These are phyloP conservation scores for Clarireedia hainanense DNA, from an alignment of 2,329 filamentous ascomycete species.

Conservation along the genomic window DNA sequence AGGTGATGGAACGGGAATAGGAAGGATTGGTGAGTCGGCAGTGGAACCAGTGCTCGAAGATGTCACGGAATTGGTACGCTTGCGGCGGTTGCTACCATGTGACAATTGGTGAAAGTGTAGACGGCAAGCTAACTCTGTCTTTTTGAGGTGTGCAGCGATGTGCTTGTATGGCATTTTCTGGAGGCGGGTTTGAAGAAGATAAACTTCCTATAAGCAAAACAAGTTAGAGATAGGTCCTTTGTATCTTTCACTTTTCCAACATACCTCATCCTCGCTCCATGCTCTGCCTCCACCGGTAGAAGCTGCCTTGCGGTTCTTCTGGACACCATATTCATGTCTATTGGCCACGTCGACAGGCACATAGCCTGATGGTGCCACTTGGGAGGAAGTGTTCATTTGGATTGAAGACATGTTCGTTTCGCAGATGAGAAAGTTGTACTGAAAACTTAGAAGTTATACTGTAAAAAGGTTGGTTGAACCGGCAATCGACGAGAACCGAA, in stretches of 20 bases:
- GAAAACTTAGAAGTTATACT: conserved; percentile 11
- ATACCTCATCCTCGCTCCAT: conserved; percentile 81
- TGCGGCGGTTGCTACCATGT: conserved; percentile 73
- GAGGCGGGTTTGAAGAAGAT: conserved; percentile 73
- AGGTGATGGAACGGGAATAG: conserved; percentile 41
- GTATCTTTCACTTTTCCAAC: not conserved
- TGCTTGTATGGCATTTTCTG: conserved; percentile 91
- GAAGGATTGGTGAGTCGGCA: conserved; percentile 42
- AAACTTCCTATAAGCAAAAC: conserved; percentile 54
- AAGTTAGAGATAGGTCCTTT: not conserved
- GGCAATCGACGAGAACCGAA: conserved; percentile 28
- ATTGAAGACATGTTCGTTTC: conserved; percentile 28
- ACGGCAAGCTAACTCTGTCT: conserved; percentile 80
- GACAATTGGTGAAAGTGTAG: conserved; percentile 83
- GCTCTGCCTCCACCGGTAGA: conserved; percentile 70
- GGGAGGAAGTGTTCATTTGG: conserved; percentile 29
- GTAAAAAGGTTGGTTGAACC: conserved; percentile 24
- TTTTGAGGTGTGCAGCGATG: conserved; percentile 76
- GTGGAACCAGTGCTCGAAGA: conserved; percentile 50
- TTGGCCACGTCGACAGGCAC: conserved; percentile 43
- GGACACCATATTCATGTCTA: conserved; percentile 51
- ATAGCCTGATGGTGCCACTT: conserved; percentile 25
- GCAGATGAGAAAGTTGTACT: conserved; percentile 12
- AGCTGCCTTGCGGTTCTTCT: conserved; percentile 59
- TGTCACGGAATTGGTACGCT: conserved; percentile 64